A percentile compares a stretch with the other conserved stretches of the same genome.
Conservation (phyloP, 768 basidiomycete species). For the Botryobasidium botryosum region DNA sequence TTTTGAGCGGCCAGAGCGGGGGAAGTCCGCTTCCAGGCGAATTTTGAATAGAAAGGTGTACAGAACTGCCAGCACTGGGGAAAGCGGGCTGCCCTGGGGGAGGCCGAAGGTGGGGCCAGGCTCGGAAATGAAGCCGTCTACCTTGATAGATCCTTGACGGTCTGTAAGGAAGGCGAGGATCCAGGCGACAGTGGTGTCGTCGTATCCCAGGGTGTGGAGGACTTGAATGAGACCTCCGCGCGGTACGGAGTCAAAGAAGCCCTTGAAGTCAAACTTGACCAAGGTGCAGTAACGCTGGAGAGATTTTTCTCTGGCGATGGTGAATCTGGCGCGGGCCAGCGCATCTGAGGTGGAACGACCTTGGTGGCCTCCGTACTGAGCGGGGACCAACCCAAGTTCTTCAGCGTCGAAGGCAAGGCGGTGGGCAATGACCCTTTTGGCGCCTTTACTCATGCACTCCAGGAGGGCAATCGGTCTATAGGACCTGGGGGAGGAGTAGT, state of each 20-base stretch:
- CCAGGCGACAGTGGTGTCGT: slow-evolving; percentile 1
- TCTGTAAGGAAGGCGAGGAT: neutral
- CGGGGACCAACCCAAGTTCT: neutral
- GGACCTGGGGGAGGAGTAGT: slow-evolving; percentile 21
- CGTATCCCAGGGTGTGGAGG: neutral
- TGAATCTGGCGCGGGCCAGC: neutral
- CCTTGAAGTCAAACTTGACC: slow-evolving; percentile 6
- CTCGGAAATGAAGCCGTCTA: neutral
- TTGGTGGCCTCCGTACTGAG: slow-evolving; percentile 2
- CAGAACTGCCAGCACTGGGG: neutral
- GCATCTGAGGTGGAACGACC: slow-evolving; percentile 3
- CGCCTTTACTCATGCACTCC: slow-evolving; percentile 22
- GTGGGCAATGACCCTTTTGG: slow-evolving; percentile 18
- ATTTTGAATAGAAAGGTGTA: no score
- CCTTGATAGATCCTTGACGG: neutral
- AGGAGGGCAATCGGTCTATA: slow-evolving; percentile 23
- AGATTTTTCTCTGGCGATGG: neutral
- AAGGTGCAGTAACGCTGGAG: neutral
- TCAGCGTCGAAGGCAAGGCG: neutral
- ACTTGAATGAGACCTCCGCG: neutral
- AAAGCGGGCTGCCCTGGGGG: neutral
- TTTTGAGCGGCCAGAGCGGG: no score
- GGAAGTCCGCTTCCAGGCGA: no score
- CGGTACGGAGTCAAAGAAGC: slow-evolving; percentile 3
- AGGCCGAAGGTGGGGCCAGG: no score